Evolutionary conservation across 371 early-diverging fungal genomes (phyloP).

Genomic region (Rhizopus stolonifer): DNA sequence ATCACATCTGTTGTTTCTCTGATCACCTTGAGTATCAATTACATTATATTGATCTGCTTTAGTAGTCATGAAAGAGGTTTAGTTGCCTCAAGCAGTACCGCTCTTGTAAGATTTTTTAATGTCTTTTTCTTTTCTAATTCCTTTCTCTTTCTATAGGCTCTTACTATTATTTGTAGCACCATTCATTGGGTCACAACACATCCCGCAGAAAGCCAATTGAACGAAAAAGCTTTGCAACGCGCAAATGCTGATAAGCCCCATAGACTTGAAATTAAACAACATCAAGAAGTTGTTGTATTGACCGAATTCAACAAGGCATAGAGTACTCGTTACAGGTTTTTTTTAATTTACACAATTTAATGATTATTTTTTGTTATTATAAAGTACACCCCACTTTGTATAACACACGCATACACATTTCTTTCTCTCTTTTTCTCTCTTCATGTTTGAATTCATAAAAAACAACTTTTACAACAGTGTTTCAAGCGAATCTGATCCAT

Average conservation of each 20-base stretch:
- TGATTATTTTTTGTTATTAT: not conserved
- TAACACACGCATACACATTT: not conserved
- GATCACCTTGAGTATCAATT: slow-evolving; percentile 36
- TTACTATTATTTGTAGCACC: slow-evolving; percentile 32
- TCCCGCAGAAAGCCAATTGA: slow-evolving; percentile 36
- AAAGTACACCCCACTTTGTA: not conserved
- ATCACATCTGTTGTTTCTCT: slow-evolving; percentile 40
- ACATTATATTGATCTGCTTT: slow-evolving; percentile 36
- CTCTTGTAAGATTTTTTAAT: slow-evolving; percentile 30
- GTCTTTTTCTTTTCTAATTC: not conserved
- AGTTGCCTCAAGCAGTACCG: slow-evolving; percentile 28
- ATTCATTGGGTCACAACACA: slow-evolving; percentile 48
- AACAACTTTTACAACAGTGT: not conserved
- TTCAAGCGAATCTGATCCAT: not conserved
- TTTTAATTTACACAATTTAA: not conserved
- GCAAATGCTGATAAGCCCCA: slow-evolving; percentile 41
- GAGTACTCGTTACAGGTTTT: not conserved
- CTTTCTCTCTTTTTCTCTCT: slow-evolving; percentile 1
- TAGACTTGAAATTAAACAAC: slow-evolving; percentile 45
- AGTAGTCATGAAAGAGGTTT: slow-evolving; percentile 39
- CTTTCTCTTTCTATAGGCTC: slow-evolving; percentile 1
- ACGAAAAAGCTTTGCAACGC: slow-evolving; percentile 15
- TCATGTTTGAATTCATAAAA: slow-evolving; percentile 14
- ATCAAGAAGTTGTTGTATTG: slow-evolving; percentile 47
- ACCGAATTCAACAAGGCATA: slow-evolving; percentile 35